Evolutionary conservation across 257 asterid genomes (phyloP), one percentile per base, ranked within the genome.

Genomic region (Solanum pennellii): DNA sequence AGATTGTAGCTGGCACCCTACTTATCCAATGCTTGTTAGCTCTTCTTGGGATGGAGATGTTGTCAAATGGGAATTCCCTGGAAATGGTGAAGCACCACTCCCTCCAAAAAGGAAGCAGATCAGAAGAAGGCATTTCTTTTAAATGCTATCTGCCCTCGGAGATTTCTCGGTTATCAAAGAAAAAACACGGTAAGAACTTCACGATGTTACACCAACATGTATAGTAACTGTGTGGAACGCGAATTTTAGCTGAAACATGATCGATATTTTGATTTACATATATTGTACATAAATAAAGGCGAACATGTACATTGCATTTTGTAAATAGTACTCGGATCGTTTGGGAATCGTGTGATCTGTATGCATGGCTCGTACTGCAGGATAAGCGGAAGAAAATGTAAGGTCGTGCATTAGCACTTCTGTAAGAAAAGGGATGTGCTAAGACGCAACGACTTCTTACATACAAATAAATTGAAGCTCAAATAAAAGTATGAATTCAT

Each of bases 21-120:
- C 15, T 44, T 95, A 93, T 73, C 98, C 98, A 27, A 92, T 92
- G 93, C 93, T 96, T 23, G 95, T 96, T 47, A 80, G 85, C 95
- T 95, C 98, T 42, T 96, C 98, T 25, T 94, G 98, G 98, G 98
- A 95, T 29, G 98, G 99, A 35, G 95, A 95, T 42, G 85, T 80
- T 29, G 96, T 92, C 80, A 96, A 92, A 92, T 96, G 98, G 99
- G 97, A 96, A 86, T 90, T 92, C 86, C 93, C 90, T 0, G 97
- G 94, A 37, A 90, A 88, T 4, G 92, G 87, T 42, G 94, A 94
- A 47, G 89, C 88, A 35, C 86, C 87, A 0, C 23, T 87, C 33
- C 90, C 87, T 60, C 85, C 69, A 10, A 80, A 80, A 80, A 80
- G 23, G 85, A 80, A 29, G 85, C 42, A 31, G 68, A 80, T 5